Evolutionary conservation across 2,329 filamentous ascomycete species (phyloP).

Genomic region (Colletotrichum sp.): DNA sequence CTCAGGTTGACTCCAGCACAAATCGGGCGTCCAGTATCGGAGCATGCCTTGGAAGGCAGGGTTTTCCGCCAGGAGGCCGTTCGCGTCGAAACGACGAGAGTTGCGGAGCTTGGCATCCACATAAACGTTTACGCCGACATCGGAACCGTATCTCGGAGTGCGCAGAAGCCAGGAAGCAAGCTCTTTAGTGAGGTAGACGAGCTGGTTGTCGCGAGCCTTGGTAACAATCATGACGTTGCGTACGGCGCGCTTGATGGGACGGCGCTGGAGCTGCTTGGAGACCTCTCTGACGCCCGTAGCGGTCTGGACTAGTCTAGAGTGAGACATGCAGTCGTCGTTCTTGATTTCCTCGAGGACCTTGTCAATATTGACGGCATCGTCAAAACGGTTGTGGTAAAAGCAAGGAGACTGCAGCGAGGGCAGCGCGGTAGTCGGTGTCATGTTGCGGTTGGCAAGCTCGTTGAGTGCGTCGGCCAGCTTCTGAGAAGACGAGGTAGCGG

Average conservation of each 20-base stretch:
- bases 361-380: slow-evolving; percentile 93
- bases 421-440: slow-evolving; percentile 57
- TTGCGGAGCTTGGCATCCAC: slow-evolving; percentile 94
- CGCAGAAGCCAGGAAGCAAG: slow-evolving; percentile 85
- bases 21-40: slow-evolving; percentile 93
- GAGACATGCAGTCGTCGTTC: slow-evolving; percentile 87
- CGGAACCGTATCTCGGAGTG: slow-evolving; percentile 87
- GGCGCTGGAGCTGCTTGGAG: slow-evolving; percentile 90
- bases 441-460: slow-evolving; percentile 50
- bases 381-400: slow-evolving; percentile 97
- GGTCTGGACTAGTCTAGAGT: slow-evolving; percentile 93
- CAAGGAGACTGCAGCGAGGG: slow-evolving; percentile 87
- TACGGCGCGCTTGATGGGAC: slow-evolving; percentile 90
- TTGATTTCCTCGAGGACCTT: slow-evolving; percentile 95
- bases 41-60: slow-evolving; percentile 82
- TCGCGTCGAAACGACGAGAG: slow-evolving; percentile 85
- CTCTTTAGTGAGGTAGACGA: slow-evolving; percentile 89
- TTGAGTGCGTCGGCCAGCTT: slow-evolving; percentile 68
- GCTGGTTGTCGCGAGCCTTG: slow-evolving; percentile 92
- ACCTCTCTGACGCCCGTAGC: slow-evolving; percentile 95
- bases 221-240: slow-evolving; percentile 98
- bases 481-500: slow-evolving; percentile 58
- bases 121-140: slow-evolving; percentile 94
- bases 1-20: slow-evolving; percentile 93
- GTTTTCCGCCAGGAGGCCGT: slow-evolving; percentile 75